Base-by-base conservation (phyloP, 176 grass and related monocot species). In the Aegilops bicornis region DNA sequence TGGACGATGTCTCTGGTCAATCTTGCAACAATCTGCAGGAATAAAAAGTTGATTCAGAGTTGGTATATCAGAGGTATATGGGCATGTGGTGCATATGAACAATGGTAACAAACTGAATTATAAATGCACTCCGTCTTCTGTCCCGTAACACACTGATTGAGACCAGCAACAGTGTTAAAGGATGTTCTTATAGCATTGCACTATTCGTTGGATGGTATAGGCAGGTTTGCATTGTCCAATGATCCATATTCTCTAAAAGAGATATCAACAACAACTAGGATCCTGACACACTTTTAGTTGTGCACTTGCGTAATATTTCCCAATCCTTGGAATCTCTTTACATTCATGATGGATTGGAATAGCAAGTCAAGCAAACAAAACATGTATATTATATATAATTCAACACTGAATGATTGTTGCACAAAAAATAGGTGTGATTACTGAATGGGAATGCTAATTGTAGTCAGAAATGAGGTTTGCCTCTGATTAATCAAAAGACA, bases 1-100 rank as follows among this genome's bases (percentile, higher is more conserved):
- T 89, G 89, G 80, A 94, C 3, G 83, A 99, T 94, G 64, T 84
- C 83, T 81, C 86, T 91, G 45, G 97, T 99, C 82, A 99, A 88
- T 85, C 90, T 94, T 86, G 79, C 85, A 72, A 94, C 92, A 76
- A 94, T 82, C 97, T 99, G 90, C 83, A 88, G 78, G 35, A 80
- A 86, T 79, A 87, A 85, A 82, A 31, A 73, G 31, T 1, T 84
- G 81, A 33, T 87, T 87, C 42, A 92, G 88, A 85, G 52, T 36
- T 36, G 64, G 69, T 33, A 29, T 64, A 82, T 85, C 52, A 76
- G 29, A 82, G 19, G 17, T 54, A 59, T 70, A 69, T 50, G 68
- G n/a, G 80, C 39, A 86, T 56, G 54, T 56, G 52, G 77, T 77
- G 77, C 16, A 47, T 74, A 80, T 54, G 69, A 85, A 81, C 47